Conservation (phyloP, 768 basidiomycete genomes). For the Hydnomerulius pinastri region DNA sequence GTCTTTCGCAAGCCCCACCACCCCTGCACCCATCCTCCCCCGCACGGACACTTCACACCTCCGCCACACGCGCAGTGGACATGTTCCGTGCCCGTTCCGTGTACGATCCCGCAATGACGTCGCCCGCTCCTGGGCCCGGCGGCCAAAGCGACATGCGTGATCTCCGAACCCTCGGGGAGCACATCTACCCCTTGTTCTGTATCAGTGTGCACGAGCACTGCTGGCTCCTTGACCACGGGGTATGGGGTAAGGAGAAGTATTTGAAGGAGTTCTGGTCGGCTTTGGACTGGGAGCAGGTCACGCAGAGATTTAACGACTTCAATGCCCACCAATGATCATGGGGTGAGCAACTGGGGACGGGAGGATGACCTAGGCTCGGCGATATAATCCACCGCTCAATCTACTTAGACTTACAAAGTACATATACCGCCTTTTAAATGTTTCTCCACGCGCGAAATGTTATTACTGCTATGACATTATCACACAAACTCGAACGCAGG, state of each 20-base stretch:
- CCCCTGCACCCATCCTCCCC: slow-evolving; percentile 32
- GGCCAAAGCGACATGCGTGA: slow-evolving; percentile 21
- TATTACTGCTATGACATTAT: not conserved
- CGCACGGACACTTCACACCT: slow-evolving; percentile 32
- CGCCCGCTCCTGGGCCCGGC: not conserved
- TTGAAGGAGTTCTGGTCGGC: slow-evolving; percentile 82
- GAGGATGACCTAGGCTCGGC: slow-evolving; percentile 8
- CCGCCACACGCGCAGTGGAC: slow-evolving; percentile 8
- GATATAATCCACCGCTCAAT: slow-evolving; percentile 26
- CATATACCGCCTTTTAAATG: slow-evolving; percentile 15
- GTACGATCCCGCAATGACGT: slow-evolving; percentile 21
- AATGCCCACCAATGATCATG: not conserved
- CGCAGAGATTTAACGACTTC: slow-evolving; percentile 30
- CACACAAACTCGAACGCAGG: not conserved
- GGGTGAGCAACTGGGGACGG: slow-evolving; percentile 7
- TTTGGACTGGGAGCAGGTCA: slow-evolving; percentile 73
- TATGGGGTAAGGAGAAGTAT: slow-evolving; percentile 91
- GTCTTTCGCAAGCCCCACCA: slow-evolving; percentile 34
- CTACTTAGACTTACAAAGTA: slow-evolving; percentile 12
- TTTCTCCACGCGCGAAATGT: not conserved
- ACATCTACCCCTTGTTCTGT: slow-evolving; percentile 75
- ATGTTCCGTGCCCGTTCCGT: slow-evolving; percentile 26
- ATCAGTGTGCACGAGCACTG: slow-evolving; percentile 82
- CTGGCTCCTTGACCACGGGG: slow-evolving; percentile 86
- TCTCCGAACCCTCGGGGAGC: slow-evolving; percentile 45